Evolutionary conservation across 352 stramenopile species (phyloP).

Genomic region (Phytophthora hibernalis): DNA sequence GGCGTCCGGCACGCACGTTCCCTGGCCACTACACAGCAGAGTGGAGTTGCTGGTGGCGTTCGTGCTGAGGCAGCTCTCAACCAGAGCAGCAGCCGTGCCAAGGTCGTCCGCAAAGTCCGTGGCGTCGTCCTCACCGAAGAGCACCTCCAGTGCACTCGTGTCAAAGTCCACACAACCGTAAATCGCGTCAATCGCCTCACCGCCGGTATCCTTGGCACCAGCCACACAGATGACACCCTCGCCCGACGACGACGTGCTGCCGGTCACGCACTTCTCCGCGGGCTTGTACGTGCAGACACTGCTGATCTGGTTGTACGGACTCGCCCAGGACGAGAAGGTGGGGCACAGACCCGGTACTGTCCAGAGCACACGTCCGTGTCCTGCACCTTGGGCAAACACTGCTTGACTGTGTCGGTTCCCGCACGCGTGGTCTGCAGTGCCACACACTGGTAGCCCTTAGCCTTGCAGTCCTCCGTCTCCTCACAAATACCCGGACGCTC

Average conservation of each 20-base stretch:
- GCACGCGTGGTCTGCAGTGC: slow-evolving; percentile 73
- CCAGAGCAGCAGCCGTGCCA: slow-evolving; percentile 47
- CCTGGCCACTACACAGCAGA: slow-evolving; percentile 68
- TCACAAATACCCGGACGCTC: slow-evolving; percentile 63
- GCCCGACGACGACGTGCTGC: slow-evolving; percentile 54
- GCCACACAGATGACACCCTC: slow-evolving; percentile 58
- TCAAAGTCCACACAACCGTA: slow-evolving; percentile 81
- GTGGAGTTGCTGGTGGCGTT: slow-evolving; percentile 54
- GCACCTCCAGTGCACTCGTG: slow-evolving; percentile 51
- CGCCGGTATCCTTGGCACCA: slow-evolving; percentile 47
- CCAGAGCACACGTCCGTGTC: slow-evolving; percentile 70
- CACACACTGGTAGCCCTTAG: slow-evolving; percentile 67
- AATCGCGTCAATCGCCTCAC: slow-evolving; percentile 60
- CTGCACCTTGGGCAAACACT: slow-evolving; percentile 72
- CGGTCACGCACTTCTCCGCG: slow-evolving; percentile 64
- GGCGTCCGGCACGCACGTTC: slow-evolving; percentile 59
- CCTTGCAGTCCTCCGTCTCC: slow-evolving; percentile 60
- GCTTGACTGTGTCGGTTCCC: slow-evolving; percentile 68
- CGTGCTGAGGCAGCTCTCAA: slow-evolving; percentile 57
- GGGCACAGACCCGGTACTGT: slow-evolving; percentile 70
- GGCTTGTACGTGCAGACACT: slow-evolving; percentile 82
- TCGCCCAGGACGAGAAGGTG: slow-evolving; percentile 71
- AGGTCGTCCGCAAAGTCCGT: slow-evolving; percentile 60
- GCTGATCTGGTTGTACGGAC: slow-evolving; percentile 78
- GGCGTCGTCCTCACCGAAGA: slow-evolving; percentile 69